phyloP scores from a whole-genome alignment of 2,329 filamentous ascomycete species.

The Ophiostoma sp. region DNA sequence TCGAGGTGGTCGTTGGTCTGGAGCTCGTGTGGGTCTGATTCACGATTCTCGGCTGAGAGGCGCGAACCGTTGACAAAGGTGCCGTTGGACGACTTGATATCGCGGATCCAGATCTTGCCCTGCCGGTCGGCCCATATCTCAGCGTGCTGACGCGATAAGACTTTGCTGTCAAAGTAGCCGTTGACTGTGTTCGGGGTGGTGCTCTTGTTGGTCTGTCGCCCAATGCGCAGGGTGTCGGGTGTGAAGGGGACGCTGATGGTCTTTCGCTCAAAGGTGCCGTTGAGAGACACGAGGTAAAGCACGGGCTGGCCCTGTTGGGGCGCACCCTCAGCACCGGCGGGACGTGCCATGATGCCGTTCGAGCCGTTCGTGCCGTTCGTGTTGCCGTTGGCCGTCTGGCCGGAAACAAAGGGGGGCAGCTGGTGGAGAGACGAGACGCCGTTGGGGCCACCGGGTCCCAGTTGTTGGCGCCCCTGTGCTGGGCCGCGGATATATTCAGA shows the following conservation, averaged over 20 bases:
- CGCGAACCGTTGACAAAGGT: constrained; percentile 94
- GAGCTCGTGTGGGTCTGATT: constrained; percentile 91
- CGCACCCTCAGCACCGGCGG: constrained; percentile 54
- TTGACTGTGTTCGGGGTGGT: constrained; percentile 86
- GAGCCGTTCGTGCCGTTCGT: constrained; percentile 33
- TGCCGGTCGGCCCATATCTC: constrained; percentile 85
- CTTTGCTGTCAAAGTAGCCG: constrained; percentile 97
- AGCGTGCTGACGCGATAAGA: constrained; percentile 90
- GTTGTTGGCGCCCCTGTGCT: constrained; percentile 33
- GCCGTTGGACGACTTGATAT: constrained; percentile 97
- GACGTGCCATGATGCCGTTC: constrained; percentile 53
- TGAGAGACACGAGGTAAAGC: constrained; percentile 80
- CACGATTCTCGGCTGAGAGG: constrained; percentile 86
- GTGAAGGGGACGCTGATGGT: constrained; percentile 88
- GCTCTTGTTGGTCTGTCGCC: constrained; percentile 94
- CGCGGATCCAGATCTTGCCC: constrained; percentile 90
- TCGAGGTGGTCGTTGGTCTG: constrained; percentile 89
- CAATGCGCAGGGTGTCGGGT: constrained; percentile 91
- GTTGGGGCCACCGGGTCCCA: constrained; percentile 34
- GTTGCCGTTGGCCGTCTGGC: constrained; percentile 31
- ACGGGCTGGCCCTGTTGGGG: constrained; percentile 63
- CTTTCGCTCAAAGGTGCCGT: constrained; percentile 95
- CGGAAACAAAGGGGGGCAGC: constrained; percentile 36
- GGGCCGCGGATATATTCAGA: constrained; percentile 44
- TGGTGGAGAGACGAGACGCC: constrained; percentile 37